These are phyloP conservation scores for Russula foetens DNA, from an alignment of 768 basidiomycete genomes.

Conservation along the genomic window DNA sequence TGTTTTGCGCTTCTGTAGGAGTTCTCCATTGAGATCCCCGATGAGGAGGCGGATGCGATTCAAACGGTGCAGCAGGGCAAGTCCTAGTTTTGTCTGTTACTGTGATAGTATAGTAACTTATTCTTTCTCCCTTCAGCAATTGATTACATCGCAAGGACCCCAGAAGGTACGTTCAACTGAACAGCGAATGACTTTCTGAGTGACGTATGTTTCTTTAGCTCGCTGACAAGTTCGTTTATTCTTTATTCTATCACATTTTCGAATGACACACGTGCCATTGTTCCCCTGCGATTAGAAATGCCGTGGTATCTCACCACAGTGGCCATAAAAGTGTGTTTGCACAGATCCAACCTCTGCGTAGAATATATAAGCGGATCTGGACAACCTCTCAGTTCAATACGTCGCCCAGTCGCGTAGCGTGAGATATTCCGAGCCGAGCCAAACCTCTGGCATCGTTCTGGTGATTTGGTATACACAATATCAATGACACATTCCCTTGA, in stretches of 20 bases:
- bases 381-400: neutral
- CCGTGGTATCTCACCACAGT: neutral
- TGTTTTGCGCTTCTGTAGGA: conserved; percentile 46
- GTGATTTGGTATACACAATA: no score
- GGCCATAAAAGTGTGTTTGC: neutral
- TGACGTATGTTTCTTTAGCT: neutral
- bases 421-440: neutral
- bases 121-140: conserved; percentile 49
- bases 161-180: conserved; percentile 49
- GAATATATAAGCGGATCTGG: neutral
- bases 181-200: neutral
- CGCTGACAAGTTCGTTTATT: conserved; percentile 8
- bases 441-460: neutral
- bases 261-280: neutral
- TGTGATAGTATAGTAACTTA: neutral
- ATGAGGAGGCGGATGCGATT: conserved; percentile 92
- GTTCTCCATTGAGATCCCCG: conserved; percentile 96
- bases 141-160: conserved; percentile 91
- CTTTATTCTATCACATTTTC: neutral
- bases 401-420: neutral
- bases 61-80: conserved; percentile 85
- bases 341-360: neutral
- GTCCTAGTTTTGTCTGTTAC: conserved; percentile 23
- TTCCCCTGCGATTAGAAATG: neutral
- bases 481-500: neutral